Base-by-base conservation (phyloP, 441 rosid species). In the Daphne laureola region DNA sequence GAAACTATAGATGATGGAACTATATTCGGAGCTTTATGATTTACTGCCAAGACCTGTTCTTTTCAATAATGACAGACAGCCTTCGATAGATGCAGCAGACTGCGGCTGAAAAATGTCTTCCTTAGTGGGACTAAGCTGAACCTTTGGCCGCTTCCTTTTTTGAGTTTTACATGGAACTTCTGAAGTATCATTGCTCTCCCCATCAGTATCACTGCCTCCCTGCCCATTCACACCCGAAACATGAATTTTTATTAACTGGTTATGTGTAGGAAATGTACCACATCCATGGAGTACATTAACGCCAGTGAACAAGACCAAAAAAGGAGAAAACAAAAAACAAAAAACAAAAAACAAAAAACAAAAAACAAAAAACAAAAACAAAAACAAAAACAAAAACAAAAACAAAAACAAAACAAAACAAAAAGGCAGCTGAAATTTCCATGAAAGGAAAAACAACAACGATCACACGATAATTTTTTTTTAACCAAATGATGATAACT, bases 171-270 rank as follows among this genome's bases (percentile, higher is more conserved):
- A 72, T 14, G 57, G 43, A 35, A 71, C 56, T 62, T 53, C 81
- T 36, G 70, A 70, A 61, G 69, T 65, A 68, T 67, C 90, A 61
- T 67, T 62, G 70, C 78, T 83, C 73, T 83, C 98, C 67, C 58
- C 75, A 64, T 85, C 98, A 62, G 83, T 76, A 47, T 82, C 94
- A 60, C 86, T 82, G 58, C 67, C 87, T 44, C 78, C 95, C 98
- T 95, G 74, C 51, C 46, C 55, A 53, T 62, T 51, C 47, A 64
- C 21, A 63, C 27, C 26, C 49, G 14, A 55, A 40, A 8, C 12
- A 9, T 12, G 23, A 7, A 47, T 17, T 9, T 9, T 4, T 43
- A 11, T 43, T 45, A 8, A 15, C 16, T 14, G 16, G 49, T 45
- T 14, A 36, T 31, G 11, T 31, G 11, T 31, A 31, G 38, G 38